Conservation (phyloP, 2,329 filamentous ascomycete species). For the Claviceps monticola region DNA sequence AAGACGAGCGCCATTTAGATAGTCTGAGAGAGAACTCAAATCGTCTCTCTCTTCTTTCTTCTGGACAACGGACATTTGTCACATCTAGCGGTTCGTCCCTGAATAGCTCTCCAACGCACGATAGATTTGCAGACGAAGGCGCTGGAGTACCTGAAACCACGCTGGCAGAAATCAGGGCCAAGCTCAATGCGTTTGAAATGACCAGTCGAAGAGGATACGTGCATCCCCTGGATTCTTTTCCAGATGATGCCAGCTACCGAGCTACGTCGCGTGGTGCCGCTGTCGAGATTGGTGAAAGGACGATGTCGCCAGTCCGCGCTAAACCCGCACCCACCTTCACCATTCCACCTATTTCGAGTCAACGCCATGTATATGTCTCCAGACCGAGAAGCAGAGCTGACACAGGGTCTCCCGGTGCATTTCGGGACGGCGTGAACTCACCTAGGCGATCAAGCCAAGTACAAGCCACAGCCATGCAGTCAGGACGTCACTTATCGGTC, state of each 20-base stretch:
- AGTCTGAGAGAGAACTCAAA: slow-evolving; percentile 41
- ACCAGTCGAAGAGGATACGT: slow-evolving; percentile 37
- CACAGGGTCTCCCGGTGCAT: slow-evolving; percentile 2
- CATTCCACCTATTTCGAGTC: slow-evolving; percentile 31
- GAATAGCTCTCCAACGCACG: slow-evolving; percentile 39
- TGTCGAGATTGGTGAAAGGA: slow-evolving; percentile 3
- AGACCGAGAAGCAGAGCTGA: slow-evolving; percentile 10
- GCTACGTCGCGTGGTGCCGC: slow-evolving; percentile 7
- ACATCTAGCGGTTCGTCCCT: slow-evolving; percentile 47
- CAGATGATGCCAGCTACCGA: slow-evolving; percentile 17
- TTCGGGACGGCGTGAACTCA: not conserved
- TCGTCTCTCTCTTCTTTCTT: slow-evolving; percentile 46
- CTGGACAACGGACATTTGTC: slow-evolving; percentile 43
- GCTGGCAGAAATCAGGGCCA: slow-evolving; percentile 25
- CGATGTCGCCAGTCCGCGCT: slow-evolving; percentile 6
- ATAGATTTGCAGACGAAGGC: slow-evolving; percentile 15
- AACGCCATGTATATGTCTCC: slow-evolving; percentile 30
- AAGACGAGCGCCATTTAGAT: slow-evolving; percentile 45
- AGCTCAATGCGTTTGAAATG: slow-evolving; percentile 40
- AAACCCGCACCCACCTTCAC: slow-evolving; percentile 37
- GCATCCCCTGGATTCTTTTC: slow-evolving; percentile 29
- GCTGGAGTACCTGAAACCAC: slow-evolving; percentile 21
- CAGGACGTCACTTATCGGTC: slow-evolving; percentile 38
- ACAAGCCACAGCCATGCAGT: slow-evolving; percentile 32
- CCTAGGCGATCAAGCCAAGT: slow-evolving; percentile 13